Evolutionary conservation across 768 basidiomycete genomes (phyloP).

Genomic region (Harrya chromipes): DNA sequence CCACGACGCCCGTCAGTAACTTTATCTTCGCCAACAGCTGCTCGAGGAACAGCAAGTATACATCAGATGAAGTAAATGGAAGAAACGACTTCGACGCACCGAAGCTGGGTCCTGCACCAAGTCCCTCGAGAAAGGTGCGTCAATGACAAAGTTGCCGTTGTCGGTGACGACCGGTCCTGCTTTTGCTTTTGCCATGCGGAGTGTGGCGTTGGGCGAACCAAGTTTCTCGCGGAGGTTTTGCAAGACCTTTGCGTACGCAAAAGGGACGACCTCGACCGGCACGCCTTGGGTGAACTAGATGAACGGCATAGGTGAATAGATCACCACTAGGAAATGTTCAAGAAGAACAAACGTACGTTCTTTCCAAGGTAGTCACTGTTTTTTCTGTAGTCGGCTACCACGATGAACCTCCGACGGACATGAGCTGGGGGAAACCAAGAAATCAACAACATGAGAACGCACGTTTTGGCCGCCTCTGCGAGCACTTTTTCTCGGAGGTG

Average conservation of each 20-base stretch:
- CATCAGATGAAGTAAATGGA: not conserved
- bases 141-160: conserved; percentile 97
- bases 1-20: conserved; percentile 96
- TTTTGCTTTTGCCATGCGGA: conserved; percentile 92
- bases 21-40: conserved; percentile 83
- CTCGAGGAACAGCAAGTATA: not conserved
- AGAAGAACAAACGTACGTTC: conserved; percentile 51
- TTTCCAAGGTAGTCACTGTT: conserved; percentile 80
- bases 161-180: conserved; percentile 97
- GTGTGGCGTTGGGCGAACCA: conserved; percentile 65
- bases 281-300: conserved; percentile 80
- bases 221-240: conserved; percentile 59
- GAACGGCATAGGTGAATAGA: not conserved
- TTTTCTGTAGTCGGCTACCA: conserved; percentile 97
- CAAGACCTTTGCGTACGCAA: conserved; percentile 89
- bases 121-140: conserved; percentile 81
- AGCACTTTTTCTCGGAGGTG: conserved; percentile 97
- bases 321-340: not conserved
- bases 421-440: conserved; percentile 31
- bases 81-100: conserved; percentile 33
- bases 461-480: conserved; percentile 92
- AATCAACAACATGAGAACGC: not conserved
- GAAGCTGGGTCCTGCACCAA: conserved; percentile 63
- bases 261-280: conserved; percentile 95
- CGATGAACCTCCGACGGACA: conserved; percentile 62